phyloP scores from a whole-genome alignment of 768 basidiomycete species.

The Harrya chromipes region DNA sequence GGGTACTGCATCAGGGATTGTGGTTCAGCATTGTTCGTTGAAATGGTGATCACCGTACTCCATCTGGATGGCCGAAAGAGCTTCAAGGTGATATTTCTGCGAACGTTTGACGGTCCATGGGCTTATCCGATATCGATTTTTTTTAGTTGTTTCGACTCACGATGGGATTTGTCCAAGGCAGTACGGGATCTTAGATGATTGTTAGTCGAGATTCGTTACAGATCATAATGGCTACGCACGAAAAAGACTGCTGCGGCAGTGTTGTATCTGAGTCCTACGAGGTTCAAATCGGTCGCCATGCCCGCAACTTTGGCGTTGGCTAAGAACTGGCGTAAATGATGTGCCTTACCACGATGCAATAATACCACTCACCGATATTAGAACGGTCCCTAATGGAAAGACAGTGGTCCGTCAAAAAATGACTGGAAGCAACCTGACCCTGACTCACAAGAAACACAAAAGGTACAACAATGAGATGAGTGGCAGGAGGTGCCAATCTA shows the following conservation, averaged over 20 bases:
- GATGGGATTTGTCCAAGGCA: constrained; percentile 31
- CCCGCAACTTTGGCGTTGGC: constrained; percentile 42
- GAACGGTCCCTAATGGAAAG: constrained; percentile 34
- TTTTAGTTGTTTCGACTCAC: constrained; percentile 14
- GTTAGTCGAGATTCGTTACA: background rate
- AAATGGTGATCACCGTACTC: constrained; percentile 14
- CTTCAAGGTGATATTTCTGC: constrained; percentile 28
- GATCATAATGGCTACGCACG: constrained; percentile 3
- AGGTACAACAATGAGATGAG: constrained; percentile 19
- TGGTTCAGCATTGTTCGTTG: background rate
- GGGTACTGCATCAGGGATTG: constrained; percentile 27
- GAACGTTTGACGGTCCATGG: background rate
- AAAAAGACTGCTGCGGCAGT: constrained; percentile 35
- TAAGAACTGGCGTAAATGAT: constrained; percentile 2
- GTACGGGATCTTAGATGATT: constrained; percentile 27
- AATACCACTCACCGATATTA: constrained; percentile 36
- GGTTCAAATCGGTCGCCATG: constrained; percentile 34
- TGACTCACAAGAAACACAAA: constrained; percentile 18
- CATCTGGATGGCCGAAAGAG: constrained; percentile 26
- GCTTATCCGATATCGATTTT: no score
- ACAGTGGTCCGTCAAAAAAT: background rate
- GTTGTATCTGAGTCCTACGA: constrained; percentile 30
- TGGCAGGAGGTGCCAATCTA: constrained; percentile 19
- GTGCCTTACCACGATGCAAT: background rate
- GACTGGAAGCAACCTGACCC: background rate